These are phyloP conservation scores for Phytopythium montanum DNA, from an alignment of 352 stramenopile species.

Conservation along the genomic window DNA sequence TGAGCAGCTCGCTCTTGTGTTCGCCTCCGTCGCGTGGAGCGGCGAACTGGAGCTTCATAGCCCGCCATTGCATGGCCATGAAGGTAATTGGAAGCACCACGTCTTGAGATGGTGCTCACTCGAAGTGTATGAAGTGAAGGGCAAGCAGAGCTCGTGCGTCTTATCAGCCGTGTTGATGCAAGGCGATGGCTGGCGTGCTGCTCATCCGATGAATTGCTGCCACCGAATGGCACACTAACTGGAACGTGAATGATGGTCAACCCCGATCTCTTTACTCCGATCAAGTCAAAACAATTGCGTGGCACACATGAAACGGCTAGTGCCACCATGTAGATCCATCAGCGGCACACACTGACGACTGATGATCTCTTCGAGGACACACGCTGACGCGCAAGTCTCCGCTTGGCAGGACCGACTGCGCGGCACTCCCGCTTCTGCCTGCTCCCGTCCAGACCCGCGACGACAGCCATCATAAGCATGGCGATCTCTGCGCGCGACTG, in stretches of 20 bases:
- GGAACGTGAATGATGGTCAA: neutral
- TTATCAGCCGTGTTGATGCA: neutral
- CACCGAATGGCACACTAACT: neutral
- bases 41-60: no score
- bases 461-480: neutral
- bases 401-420: neutral
- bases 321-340: neutral
- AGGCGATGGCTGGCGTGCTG: neutral
- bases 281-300: neutral
- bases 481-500: conserved; percentile 5
- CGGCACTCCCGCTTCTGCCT: neutral
- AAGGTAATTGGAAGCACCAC: neutral
- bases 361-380: neutral
- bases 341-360: no score
- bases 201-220: neutral
- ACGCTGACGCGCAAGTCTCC: neutral
- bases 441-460: neutral
- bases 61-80: neutral
- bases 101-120: no score
- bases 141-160: neutral
- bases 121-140: neutral
- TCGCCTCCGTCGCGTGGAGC: no score
- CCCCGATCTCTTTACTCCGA: neutral
- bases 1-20: neutral
- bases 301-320: neutral